Conservation (phyloP, 176 grass and related monocot genomes). For the Cymbopogon citratus region DNA sequence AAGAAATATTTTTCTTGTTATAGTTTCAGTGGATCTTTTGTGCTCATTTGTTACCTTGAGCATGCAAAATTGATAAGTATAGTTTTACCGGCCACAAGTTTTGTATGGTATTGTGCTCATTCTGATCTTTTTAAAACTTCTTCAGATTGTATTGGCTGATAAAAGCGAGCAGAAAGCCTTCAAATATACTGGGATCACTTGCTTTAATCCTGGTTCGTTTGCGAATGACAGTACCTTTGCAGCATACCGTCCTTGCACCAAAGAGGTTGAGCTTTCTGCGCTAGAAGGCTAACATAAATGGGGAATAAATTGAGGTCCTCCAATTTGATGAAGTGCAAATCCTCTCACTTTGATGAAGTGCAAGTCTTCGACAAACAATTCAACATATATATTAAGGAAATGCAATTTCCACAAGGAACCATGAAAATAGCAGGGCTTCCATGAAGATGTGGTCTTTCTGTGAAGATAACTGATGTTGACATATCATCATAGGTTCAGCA, state of each 20-base stretch:
- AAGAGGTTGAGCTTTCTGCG: conserved; percentile 89
- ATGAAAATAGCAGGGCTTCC: background rate
- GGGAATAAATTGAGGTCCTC: conserved; percentile 9
- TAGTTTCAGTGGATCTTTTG: conserved; percentile 21
- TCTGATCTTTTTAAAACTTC: conserved; percentile 22
- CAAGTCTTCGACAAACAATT: background rate
- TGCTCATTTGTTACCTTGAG: conserved; percentile 22
- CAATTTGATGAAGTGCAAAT: background rate
- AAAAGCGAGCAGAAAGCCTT: conserved; percentile 94
- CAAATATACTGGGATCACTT: conserved; percentile 95
- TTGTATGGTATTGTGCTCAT: conserved; percentile 23
- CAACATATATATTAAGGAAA: background rate
- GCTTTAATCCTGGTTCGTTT: conserved; percentile 96
- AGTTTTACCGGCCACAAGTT: background rate
- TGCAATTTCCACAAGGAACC: background rate
- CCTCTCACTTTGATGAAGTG: too few relatives aligned
- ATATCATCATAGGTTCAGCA: conserved; percentile 1
- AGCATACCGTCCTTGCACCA: conserved; percentile 86
- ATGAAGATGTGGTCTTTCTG: conserved; percentile 5
- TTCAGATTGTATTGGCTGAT: conserved; percentile 91
- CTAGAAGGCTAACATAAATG: conserved; percentile 53
- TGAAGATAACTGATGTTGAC: conserved; percentile 6
- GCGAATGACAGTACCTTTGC: conserved; percentile 79
- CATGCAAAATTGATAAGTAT: background rate
- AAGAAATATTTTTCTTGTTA: background rate